A percentile compares a stretch with the other conserved stretches of the same genome.
Evolutionary conservation across 225 moss, liverwort and hornwort genomes (phyloP).

Genomic region (Antitrichia curtipendula): DNA sequence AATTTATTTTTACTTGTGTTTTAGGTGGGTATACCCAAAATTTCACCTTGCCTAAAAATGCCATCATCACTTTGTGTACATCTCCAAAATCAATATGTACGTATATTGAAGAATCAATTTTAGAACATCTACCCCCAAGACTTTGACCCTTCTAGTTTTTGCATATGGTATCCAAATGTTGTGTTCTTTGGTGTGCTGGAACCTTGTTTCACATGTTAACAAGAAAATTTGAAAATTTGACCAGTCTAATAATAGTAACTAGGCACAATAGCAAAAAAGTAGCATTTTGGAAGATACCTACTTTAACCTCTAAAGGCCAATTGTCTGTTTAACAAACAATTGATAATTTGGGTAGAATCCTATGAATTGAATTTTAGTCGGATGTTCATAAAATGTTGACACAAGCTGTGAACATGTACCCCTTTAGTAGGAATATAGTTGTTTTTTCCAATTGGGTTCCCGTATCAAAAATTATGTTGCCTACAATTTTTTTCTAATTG

Average conservation of each 20-base stretch:
- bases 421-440: no score
- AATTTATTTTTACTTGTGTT: not conserved
- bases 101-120: not conserved
- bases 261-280: no score
- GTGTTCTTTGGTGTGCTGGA: not conserved
- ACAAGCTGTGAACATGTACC: no score
- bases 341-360: no score
- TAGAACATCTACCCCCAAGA: not conserved
- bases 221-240: not conserved
- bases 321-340: no score
- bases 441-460: no score
- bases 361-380: no score
- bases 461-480: no score
- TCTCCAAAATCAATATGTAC: not conserved
- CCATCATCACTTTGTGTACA: not conserved
- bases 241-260: not conserved
- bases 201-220: not conserved
- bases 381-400: no score
- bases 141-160: not conserved
- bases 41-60: rapidly evolving
- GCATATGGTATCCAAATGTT: not conserved
- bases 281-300: no score
- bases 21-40: not conserved
- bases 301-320: no score
- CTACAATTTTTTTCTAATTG: no score